Evolutionary conservation across 225 moss, liverwort and hornwort species (phyloP), one percentile per base, ranked within the genome.

Genomic region (Bryum argenteum): DNA sequence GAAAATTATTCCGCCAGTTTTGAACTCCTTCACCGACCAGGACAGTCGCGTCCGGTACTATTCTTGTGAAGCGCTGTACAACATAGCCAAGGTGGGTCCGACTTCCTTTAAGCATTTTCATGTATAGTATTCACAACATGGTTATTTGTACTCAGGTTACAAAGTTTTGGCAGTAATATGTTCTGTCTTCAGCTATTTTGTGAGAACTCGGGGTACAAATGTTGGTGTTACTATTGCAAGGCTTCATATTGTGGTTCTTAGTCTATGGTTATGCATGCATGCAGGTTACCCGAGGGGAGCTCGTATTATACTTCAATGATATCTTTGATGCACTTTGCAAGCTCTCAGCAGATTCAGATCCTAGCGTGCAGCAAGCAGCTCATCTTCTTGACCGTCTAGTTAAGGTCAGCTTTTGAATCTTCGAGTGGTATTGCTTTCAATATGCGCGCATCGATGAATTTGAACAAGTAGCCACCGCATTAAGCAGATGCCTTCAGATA

Each of bases 301-400:
- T 96, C 58, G 89, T 96, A 68, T 74, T 96, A 73, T 90, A 83
- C 80, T 93, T 93, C 78, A 93, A 96, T 90, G 91, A 90, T 37
- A 90, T 96, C 69, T 96, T 96, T 74, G 93, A 96, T 83, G 96
- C 96, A 16, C 85, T 96, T 54, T 93, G 93, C 83, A 91, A 90
- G 77, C 93, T 96, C 53, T 93, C 96, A 65, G 93, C 96, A 60
- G 96, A 96, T 79, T 85, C 93, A n/a, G 93, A 93, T 67, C 93
- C 89, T 17, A 87, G 87, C 84, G 96, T 96, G 52, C 93, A 93
- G 82, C 93, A 81, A 80, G 96, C 96, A 58, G 96, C 96, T 14
- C 96, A 96, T 69, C 88, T 93, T 54, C 74, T 96, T 60, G 96
- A 96, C 67, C 83, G 89, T 66, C 93, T 96, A 18, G 88, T 96